A percentile compares a stretch with the other conserved stretches of the same genome.
These are phyloP conservation scores for Neoboletus magnificus DNA, from an alignment of 768 basidiomycete genomes.

Conservation along the genomic window DNA sequence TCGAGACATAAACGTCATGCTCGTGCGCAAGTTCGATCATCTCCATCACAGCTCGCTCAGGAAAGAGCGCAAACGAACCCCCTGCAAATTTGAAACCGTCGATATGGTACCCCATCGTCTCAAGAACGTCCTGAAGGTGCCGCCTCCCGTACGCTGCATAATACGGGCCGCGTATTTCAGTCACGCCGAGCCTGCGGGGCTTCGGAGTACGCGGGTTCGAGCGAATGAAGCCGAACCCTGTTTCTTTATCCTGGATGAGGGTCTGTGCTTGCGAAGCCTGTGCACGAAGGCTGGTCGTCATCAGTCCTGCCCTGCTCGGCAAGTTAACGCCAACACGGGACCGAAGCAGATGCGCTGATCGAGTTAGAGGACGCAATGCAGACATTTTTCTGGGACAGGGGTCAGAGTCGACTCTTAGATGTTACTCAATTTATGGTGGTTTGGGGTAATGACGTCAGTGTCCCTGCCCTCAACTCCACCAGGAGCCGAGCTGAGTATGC, in stretches of 20 bases:
- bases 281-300: not conserved
- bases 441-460: constrained; percentile 3
- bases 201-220: constrained; percentile 33
- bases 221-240: constrained; percentile 13
- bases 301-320: not conserved
- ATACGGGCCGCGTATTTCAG: constrained; percentile 46
- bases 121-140: constrained; percentile 40
- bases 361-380: not conserved
- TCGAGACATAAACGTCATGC: constrained; percentile 40
- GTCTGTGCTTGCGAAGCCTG: not conserved
- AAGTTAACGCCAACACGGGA: not conserved
- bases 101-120: constrained; percentile 41
- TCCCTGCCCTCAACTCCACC: not conserved
- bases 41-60: constrained; percentile 34
- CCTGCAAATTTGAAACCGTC: constrained; percentile 47
- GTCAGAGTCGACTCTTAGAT: too few species aligned
- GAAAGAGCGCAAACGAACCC: constrained; percentile 43
- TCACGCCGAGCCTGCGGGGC: constrained; percentile 36
- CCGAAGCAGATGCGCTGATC: not conserved
- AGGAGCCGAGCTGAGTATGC: not conserved
- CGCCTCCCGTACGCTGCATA: constrained; percentile 41
- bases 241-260: constrained; percentile 10
- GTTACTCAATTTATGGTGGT: not conserved
- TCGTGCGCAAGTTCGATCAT: constrained; percentile 42
- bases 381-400: not conserved